These are phyloP conservation scores for Eucalyptus brandiana DNA, from an alignment of 345 rosid genomes.

Conservation along the genomic window DNA sequence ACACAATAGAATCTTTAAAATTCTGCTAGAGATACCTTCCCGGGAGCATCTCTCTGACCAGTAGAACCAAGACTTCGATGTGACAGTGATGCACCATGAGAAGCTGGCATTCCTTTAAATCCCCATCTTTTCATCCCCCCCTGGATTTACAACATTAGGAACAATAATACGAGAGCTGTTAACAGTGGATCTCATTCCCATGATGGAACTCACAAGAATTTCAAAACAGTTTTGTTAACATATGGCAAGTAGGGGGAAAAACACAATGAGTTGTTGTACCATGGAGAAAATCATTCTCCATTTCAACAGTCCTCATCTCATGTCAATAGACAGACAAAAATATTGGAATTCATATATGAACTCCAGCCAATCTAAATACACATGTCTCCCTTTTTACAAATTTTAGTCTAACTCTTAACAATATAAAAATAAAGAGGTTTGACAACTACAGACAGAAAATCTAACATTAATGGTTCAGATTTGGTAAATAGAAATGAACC, in stretches of 20 bases:
- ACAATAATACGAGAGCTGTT: background rate
- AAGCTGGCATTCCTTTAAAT: constrained; percentile 52
- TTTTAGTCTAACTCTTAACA: background rate
- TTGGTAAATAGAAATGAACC: background rate
- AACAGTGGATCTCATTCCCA: background rate
- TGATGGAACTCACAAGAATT: background rate
- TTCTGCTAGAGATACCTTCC: constrained; percentile 46
- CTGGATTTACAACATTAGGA: constrained; percentile 11
- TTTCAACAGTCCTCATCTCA: background rate
- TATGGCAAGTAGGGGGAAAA: background rate
- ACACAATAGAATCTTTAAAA: background rate
- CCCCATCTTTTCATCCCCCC: constrained; percentile 77
- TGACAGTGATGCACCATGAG: constrained; percentile 75
- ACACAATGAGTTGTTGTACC: background rate
- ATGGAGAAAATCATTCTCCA: background rate
- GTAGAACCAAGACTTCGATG: constrained; percentile 86
- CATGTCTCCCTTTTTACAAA: background rate
- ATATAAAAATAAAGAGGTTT: background rate
- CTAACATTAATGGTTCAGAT: background rate
- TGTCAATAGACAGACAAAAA: background rate
- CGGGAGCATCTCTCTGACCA: constrained; percentile 93
- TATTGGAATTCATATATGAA: background rate
- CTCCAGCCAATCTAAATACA: background rate
- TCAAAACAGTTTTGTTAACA: background rate
- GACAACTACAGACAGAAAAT: background rate